Evolutionary conservation across 2,329 filamentous ascomycete genomes (phyloP).

Genomic region (Alternaria solani): DNA sequence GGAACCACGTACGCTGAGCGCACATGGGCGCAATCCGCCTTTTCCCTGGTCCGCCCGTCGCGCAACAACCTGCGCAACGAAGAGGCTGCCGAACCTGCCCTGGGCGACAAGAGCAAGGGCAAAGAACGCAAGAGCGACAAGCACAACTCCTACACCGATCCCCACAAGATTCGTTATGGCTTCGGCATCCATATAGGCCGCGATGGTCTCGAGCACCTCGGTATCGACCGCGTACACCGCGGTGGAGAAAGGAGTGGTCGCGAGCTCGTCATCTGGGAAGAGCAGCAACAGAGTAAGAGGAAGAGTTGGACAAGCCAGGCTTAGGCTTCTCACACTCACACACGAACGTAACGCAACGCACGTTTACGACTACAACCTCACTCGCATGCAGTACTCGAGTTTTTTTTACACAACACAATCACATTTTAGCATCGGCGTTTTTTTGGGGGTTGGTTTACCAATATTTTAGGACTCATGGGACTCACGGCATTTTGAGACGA

Average conservation of each 20-base stretch:
- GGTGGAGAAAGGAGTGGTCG: constrained; percentile 43
- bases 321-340: neutral
- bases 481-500: constrained; percentile 1
- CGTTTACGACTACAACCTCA: neutral
- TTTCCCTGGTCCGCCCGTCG: constrained; percentile 40
- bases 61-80: constrained; percentile 40
- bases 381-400: neutral
- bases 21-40: constrained; percentile 38
- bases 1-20: constrained; percentile 60
- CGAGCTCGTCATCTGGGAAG: constrained; percentile 49
- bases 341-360: neutral
- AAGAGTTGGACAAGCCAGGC: constrained; percentile 36
- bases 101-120: constrained; percentile 26
- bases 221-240: constrained; percentile 64
- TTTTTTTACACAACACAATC: neutral
- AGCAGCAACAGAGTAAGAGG: constrained; percentile 39
- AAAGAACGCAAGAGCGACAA: constrained; percentile 22
- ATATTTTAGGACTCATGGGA: neutral
- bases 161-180: constrained; percentile 57
- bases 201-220: constrained; percentile 67
- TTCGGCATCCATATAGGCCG: constrained; percentile 66
- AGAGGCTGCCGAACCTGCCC: constrained; percentile 28
- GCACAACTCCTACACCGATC: constrained; percentile 43
- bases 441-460: neutral
- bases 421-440: constrained; percentile 10